Conservation (phyloP, 2,329 filamentous ascomycete genomes). For the Beauveria caledonica region DNA sequence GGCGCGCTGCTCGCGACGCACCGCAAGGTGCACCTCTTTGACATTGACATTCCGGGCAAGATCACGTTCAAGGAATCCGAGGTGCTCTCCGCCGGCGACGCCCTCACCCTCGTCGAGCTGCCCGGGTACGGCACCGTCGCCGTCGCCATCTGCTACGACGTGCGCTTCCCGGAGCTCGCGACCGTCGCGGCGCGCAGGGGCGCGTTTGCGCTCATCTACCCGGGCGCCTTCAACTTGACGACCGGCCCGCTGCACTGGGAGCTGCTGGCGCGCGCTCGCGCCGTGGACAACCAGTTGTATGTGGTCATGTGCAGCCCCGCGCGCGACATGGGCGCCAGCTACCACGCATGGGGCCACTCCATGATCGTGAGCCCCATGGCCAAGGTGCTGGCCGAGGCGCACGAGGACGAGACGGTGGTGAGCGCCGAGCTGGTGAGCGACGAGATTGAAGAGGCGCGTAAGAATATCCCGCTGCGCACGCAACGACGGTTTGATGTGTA, state of each 20-base stretch:
- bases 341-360: constrained; percentile 89
- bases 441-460: constrained; percentile 66
- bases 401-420: constrained; percentile 68
- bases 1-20: constrained; percentile 80
- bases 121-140: constrained; percentile 83
- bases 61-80: constrained; percentile 89
- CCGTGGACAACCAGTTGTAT: constrained; percentile 90
- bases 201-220: constrained; percentile 84
- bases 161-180: constrained; percentile 91
- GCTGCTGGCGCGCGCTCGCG: constrained; percentile 70
- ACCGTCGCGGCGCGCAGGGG: constrained; percentile 79
- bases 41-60: constrained; percentile 94
- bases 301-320: constrained; percentile 90
- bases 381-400: constrained; percentile 68
- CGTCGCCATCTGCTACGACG: constrained; percentile 93
- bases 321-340: constrained; percentile 62
- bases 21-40: constrained; percentile 92
- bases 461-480: constrained; percentile 71
- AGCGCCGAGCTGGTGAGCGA: constrained; percentile 61
- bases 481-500: constrained; percentile 96
- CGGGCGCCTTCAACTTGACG: constrained; percentile 93
- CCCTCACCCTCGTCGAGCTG: constrained; percentile 76
- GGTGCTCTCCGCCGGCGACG: constrained; percentile 76
- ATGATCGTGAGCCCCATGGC: constrained; percentile 85
- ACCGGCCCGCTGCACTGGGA: constrained; percentile 91